Base-by-base conservation (phyloP, 805 yeast genomes). In the Jamesozyma lodderae region DNA sequence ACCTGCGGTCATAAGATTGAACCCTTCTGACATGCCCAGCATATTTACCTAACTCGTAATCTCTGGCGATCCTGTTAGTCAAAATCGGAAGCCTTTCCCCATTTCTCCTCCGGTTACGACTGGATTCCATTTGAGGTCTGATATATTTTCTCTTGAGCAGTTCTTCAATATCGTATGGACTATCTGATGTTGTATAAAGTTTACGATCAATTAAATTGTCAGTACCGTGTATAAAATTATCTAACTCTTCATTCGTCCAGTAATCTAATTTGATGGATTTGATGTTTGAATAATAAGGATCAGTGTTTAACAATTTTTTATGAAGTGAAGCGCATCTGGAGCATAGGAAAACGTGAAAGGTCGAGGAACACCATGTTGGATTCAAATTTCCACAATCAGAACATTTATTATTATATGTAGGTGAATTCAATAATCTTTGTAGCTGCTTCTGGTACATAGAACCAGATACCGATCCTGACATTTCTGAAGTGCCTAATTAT, bases 271-370 rank as follows among this genome's bases (percentile, higher is more conserved):
- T 76, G 38, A 85, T 64, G 1, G 90, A 79, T 50, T 81, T 82
- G 4, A 83, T 86, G 36, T 65, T 61, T 4, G 88, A 78, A 6
- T 79, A 59, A 35, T 75, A 75, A 10, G 45, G 50, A 22, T 56
- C 59, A 1, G 68, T 50, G 0, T 86, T 83, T 31, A 83, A 64
- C 11, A 52, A 32, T 40, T 72, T 72, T 43, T 83, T 67, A 59
- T 85, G 95, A 20, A 78, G 66, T 3, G 84, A 74, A 7, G 94
- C 92, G 68, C 95, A 85, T 46, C 92, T 66, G 13, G 92, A 90
- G 64, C 95, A 85, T 13, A 85, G 63, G 44, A 85, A 77, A 9
- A 84, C 64, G 17, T 94, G 92, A 33, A 81, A 47, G 31, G 56
- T 55, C 1, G 52, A 37, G 0, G 62, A 54, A 39, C 57, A 53